Evolutionary conservation across 2,329 filamentous ascomycete species (phyloP).

Genomic region (Coniochaeta prunicola): DNA sequence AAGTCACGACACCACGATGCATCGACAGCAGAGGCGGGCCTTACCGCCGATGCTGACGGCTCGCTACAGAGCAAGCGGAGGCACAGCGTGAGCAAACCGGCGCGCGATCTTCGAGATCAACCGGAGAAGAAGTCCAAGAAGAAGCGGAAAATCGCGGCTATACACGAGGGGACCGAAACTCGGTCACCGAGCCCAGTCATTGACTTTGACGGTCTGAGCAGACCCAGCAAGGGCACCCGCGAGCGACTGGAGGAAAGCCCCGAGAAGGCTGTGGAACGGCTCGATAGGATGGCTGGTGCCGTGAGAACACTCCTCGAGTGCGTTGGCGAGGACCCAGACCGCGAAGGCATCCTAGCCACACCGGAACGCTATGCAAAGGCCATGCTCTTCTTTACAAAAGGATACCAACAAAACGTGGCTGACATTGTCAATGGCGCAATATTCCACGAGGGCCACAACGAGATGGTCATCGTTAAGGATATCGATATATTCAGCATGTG

Average conservation of each 20-base stretch:
- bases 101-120: constrained; percentile 53
- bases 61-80: constrained; percentile 29
- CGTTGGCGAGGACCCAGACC: constrained; percentile 59
- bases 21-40: constrained; percentile 3
- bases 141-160: constrained; percentile 19
- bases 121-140: constrained; percentile 30
- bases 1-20: constrained; percentile 12
- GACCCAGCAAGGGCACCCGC: constrained; percentile 56
- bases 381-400: constrained; percentile 91
- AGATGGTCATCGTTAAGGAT: constrained; percentile 96
- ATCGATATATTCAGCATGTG: constrained; percentile 93
- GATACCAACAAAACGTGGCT: constrained; percentile 88
- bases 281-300: constrained; percentile 53
- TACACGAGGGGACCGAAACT: constrained; percentile 21
- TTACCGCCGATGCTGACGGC: constrained; percentile 5
- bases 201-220: constrained; percentile 54
- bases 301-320: constrained; percentile 62
- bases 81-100: constrained; percentile 51
- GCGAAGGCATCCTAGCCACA: constrained; percentile 57
- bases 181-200: constrained; percentile 50
- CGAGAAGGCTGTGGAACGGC: constrained; percentile 41
- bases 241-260: constrained; percentile 50
- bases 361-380: constrained; percentile 91
- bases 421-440: constrained; percentile 91
- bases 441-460: constrained; percentile 94